These are phyloP conservation scores for Neurospora sp. DNA, from an alignment of 495 filamentous ascomycete species.

Conservation along the genomic window DNA sequence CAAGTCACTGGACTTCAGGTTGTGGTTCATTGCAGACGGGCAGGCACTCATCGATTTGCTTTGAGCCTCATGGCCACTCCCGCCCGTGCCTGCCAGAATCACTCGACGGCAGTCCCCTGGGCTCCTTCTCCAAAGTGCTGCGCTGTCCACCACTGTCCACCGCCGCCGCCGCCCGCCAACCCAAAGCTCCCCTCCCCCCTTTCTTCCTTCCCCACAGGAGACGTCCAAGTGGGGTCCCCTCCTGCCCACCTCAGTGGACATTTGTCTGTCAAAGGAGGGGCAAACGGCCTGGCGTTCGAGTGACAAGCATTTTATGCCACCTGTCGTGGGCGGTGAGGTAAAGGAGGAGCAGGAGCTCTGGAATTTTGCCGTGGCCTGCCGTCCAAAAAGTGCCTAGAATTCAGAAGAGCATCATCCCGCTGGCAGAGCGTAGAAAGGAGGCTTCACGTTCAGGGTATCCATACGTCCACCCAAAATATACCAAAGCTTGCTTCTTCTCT, in stretches of 20 bases:
- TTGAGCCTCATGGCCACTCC: background rate
- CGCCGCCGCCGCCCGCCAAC: background rate
- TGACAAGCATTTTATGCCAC: conserved; percentile 6
- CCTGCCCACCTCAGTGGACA: background rate
- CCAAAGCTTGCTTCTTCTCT: too few species aligned
- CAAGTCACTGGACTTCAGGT: background rate
- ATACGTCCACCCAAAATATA: background rate
- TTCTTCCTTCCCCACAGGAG: background rate
- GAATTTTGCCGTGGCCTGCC: conserved; percentile 16
- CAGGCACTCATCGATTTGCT: background rate
- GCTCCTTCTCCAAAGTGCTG: background rate
- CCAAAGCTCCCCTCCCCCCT: background rate
- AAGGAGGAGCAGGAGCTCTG: conserved; percentile 4
- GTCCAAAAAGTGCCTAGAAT: conserved; percentile 18
- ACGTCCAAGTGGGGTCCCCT: background rate
- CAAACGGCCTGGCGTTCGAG: background rate
- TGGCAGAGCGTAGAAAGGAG: background rate
- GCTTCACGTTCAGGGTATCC: background rate
- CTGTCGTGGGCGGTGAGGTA: conserved; percentile 15
- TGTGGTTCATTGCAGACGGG: background rate
- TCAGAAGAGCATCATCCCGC: background rate
- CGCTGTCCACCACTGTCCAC: background rate
- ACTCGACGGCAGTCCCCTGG: background rate
- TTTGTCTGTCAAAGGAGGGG: background rate
- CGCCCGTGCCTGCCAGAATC: background rate